Base-by-base conservation (phyloP, 2,329 filamentous ascomycete species). In the Apiospora koreana region DNA sequence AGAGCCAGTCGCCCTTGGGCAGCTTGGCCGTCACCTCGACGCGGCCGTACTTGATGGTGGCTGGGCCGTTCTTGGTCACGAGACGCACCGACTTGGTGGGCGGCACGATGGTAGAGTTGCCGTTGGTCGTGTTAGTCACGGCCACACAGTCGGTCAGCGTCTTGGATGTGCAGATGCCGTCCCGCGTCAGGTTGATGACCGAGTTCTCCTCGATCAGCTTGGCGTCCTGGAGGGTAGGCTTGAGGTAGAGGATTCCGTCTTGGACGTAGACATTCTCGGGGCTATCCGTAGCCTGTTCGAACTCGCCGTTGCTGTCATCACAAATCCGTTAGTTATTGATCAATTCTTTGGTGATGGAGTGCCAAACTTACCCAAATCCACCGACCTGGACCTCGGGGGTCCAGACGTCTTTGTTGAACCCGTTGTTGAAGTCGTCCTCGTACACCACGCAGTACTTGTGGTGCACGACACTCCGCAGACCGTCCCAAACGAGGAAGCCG, bases 1-100 rank as follows among this genome's bases (percentile, higher is more conserved):
- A 96, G 14, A 97, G 86, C 94, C 94, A 96, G 82, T 96, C 93
- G 69, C 94, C 94, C 65, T 84, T 80, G 5, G 94, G 93, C 38
- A 96, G 83, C 81, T 91, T 91, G 35, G 94, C 94, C 1, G 87
- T 90, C 6, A 97, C 93, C 79, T 97, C 93, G 68, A 97, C 87
- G 58, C 93, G 92, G 65, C 94, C 94, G 78, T 93, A 97, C 81
- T 90, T 93, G 84, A 97, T 93, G 21, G 83, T 86, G 8, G 89
- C 89, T 1, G 54, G 54, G 21, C 91, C 89, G 58, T 88, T 88
- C 77, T 88, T 92, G 70, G 92, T 95, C 82, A 91, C 92, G 82
- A 97, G 89, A 72, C 94, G 92, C 8, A 89, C 94, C 0, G 94
- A 95, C 75, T 89, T 91, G 72, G 92, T 89, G 0, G 94, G 94